Base-by-base conservation (phyloP, 2,329 filamentous ascomycete genomes). In the Cladophialophora chaetospira region DNA sequence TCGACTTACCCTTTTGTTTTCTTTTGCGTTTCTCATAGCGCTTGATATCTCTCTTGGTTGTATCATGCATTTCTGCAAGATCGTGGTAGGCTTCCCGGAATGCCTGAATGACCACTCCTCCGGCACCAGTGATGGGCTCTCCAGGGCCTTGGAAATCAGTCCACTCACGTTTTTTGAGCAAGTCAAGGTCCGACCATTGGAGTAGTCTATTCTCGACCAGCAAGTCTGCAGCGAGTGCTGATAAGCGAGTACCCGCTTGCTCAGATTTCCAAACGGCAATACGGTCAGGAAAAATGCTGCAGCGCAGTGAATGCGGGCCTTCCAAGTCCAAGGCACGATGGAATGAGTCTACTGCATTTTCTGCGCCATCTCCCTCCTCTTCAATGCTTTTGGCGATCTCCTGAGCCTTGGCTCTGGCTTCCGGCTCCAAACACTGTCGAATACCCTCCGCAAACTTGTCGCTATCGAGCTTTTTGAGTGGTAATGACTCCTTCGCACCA, bases 131-230 rank as follows among this genome's bases (percentile, higher is more conserved):
- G 26, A 82, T 68, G 0, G 79, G 79, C 58, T 82, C 80, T 2
- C 79, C 79, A 15, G 79, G 78, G 0, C 79, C 79, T 51, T 79
- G 78, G 58, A 81, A 82, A 58, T 81, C 78, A 50, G 78, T 79
- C 78, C 79, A 82, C 48, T 79, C 76, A 43, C 73, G 75, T 53
- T 77, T 75, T 4, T 77, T 69, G 21, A 76, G 65, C 19, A 81
- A 68, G 40, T 75, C 73, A 4, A 83, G 68, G 36, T 81, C 75
- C 9, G 72, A 72, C 71, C 76, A 78, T 47, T 77, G 76, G 44
- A 85, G 69, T 65, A 79, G 80, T 58, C 77, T 77, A 63, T 79
- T 74, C 49, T 81, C 74, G 3, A 80, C 73, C 5, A 85, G 64
- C 0, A 84, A 68, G 36, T 82, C 76, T 0, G 81, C 81, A 2